A percentile compares a stretch with the other conserved stretches of the same genome.
Evolutionary conservation across 306 rosid species (phyloP).

Genomic region (Canavalia gladiata): DNA sequence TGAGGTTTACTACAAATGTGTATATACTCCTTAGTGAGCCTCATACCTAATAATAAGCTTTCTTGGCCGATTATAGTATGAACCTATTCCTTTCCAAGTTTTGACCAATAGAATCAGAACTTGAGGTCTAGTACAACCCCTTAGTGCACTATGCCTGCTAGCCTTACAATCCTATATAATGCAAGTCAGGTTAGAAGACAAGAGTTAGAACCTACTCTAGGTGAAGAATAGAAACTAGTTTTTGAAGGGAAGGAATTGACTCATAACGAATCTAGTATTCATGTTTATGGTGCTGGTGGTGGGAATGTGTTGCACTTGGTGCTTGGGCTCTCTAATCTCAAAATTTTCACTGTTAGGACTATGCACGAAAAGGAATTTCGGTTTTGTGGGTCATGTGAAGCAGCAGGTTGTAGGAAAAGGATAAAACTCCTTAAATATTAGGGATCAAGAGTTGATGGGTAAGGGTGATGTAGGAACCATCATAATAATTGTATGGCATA

Average conservation of each 20-base stretch:
- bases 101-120: no score
- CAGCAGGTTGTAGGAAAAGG: slow-evolving; percentile 67
- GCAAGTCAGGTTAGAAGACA: no score
- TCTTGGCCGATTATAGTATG: no score
- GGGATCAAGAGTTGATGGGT: slow-evolving; percentile 70
- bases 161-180: no score
- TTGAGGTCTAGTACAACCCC: no score
- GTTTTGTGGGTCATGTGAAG: slow-evolving; percentile 77
- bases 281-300: slow-evolving; percentile 76
- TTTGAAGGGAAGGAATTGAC: slow-evolving; percentile 84
- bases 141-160: no score
- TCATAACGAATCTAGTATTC: slow-evolving; percentile 62
- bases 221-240: slow-evolving; percentile 62
- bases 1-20: no score
- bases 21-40: no score
- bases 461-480: slow-evolving; percentile 54
- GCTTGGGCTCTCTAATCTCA: slow-evolving; percentile 71
- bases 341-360: slow-evolving; percentile 72
- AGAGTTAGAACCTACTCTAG: no score
- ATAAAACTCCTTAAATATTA: slow-evolving; percentile 60
- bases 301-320: slow-evolving; percentile 76
- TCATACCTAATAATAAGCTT: no score
- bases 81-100: no score
- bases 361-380: slow-evolving; percentile 70
- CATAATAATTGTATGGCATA: no score